A percentile compares a stretch with the other conserved stretches of the same genome.
phyloP scores from a whole-genome alignment of 306 rosid genomes.

The Trichosanthes truncata region DNA sequence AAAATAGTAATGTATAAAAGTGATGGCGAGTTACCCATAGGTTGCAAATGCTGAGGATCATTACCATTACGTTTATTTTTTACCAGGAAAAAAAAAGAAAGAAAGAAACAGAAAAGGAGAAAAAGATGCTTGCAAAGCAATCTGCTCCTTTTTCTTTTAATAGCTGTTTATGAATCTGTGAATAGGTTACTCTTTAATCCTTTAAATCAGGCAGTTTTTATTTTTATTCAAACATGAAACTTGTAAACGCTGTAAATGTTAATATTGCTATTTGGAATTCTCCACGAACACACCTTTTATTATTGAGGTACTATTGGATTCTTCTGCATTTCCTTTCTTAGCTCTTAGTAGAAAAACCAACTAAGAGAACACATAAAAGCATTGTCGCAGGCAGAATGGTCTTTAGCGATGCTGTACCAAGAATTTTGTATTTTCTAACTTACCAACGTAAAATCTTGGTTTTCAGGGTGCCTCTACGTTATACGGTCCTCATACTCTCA shows the following conservation, averaged over 20 bases:
- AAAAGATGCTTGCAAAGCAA: neutral
- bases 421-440: neutral
- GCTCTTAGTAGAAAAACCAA: neutral
- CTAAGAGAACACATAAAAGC: neutral
- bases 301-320: neutral
- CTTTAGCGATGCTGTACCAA: neutral
- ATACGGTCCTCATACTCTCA: conserved; percentile 80
- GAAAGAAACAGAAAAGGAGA: too few species aligned
- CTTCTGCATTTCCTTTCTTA: neutral
- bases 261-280: neutral
- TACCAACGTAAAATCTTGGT: neutral
- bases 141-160: neutral
- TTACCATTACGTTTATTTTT: neutral
- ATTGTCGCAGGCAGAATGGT: neutral
- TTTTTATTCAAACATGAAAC: neutral
- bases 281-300: neutral
- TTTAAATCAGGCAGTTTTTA: neutral
- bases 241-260: neutral
- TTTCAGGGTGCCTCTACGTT: conserved; percentile 82
- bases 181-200: neutral
- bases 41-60: neutral
- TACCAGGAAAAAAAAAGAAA: neutral
- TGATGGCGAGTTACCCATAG: neutral
- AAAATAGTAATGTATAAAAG: neutral
- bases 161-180: neutral